A percentile compares a stretch with the other conserved stretches of the same genome.
Conservation (phyloP, 2,329 filamentous ascomycete species). For the Chaetomiaceae sp. region DNA sequence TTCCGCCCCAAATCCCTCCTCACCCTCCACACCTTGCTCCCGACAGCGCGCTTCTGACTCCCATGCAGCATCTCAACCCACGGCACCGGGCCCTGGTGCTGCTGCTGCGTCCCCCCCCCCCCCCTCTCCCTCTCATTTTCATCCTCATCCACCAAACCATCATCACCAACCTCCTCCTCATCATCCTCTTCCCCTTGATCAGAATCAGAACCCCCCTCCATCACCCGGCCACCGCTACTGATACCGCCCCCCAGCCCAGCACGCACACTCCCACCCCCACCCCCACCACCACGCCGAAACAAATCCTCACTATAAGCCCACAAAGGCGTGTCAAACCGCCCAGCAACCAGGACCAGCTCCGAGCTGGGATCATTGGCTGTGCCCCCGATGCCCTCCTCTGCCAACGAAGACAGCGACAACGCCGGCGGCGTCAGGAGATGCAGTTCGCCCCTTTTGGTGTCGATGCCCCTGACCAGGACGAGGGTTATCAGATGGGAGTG, state of each 20-base stretch:
- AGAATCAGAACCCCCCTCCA: neutral
- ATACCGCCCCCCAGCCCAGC: too few relatives aligned
- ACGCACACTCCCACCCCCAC: neutral
- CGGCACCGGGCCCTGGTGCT: slow-evolving; percentile 13
- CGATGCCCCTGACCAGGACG: slow-evolving; percentile 66
- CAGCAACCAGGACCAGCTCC: slow-evolving; percentile 59
- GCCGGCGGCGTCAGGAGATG: slow-evolving; percentile 62
- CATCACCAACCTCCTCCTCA: slow-evolving; percentile 1
- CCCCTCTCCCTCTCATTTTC: neutral
- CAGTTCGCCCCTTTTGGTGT: slow-evolving; percentile 47
- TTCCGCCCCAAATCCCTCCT: slow-evolving; percentile 56
- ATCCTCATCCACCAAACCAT: neutral
- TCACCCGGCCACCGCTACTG: too few relatives aligned
- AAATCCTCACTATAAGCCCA: slow-evolving; percentile 67
- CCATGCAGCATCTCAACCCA: slow-evolving; percentile 57
- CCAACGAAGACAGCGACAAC: too few relatives aligned
- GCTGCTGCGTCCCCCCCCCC: slow-evolving; percentile 29
- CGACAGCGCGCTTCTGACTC: slow-evolving; percentile 51
- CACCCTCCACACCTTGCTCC: slow-evolving; percentile 59
- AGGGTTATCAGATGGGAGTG: slow-evolving; percentile 58
- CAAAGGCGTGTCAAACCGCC: slow-evolving; percentile 62
- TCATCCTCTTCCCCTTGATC: slow-evolving; percentile 23
- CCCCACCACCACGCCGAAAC: slow-evolving; percentile 31
- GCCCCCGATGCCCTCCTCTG: neutral
- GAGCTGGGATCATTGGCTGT: slow-evolving; percentile 35